These are phyloP conservation scores for Candida railenensis DNA, from an alignment of 805 yeast species.

Conservation along the genomic window DNA sequence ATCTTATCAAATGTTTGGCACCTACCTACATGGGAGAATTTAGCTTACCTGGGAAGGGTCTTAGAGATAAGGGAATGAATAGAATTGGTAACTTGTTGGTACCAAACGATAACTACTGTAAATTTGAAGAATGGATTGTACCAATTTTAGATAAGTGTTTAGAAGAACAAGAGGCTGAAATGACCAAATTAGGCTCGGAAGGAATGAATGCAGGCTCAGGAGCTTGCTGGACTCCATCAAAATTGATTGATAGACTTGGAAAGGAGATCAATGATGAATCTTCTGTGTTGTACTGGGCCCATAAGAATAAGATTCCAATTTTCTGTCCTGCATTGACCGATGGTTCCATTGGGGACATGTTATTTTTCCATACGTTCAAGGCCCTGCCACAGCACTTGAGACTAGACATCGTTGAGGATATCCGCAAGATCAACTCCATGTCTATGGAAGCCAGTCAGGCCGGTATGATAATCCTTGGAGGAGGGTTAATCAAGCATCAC, in stretches of 20 bases:
- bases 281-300: slow-evolving; percentile 96
- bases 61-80: slow-evolving; percentile 95
- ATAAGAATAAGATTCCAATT: slow-evolving; percentile 92
- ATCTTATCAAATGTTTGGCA: slow-evolving; percentile 91
- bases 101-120: slow-evolving; percentile 97
- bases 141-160: slow-evolving; percentile 86
- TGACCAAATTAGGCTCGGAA: slow-evolving; percentile 47
- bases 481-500: slow-evolving; percentile 95
- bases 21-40: slow-evolving; percentile 96
- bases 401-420: slow-evolving; percentile 91
- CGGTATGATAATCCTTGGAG: slow-evolving; percentile 95
- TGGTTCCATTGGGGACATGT: slow-evolving; percentile 98
- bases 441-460: slow-evolving; percentile 94
- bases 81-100: slow-evolving; percentile 96
- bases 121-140: slow-evolving; percentile 97
- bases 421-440: slow-evolving; percentile 85
- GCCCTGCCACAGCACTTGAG: slow-evolving; percentile 87
- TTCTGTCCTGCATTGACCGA: slow-evolving; percentile 98
- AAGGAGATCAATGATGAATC: slow-evolving; percentile 92
- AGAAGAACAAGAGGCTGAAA: slow-evolving; percentile 80
- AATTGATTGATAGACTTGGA: slow-evolving; percentile 88
- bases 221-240: slow-evolving; percentile 92
- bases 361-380: slow-evolving; percentile 96
- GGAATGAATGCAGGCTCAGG: slow-evolving; percentile 61
- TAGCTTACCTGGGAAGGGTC: slow-evolving; percentile 69